Conservation (phyloP, 2,329 filamentous ascomycete genomes). For the Fusarium temperatum region DNA sequence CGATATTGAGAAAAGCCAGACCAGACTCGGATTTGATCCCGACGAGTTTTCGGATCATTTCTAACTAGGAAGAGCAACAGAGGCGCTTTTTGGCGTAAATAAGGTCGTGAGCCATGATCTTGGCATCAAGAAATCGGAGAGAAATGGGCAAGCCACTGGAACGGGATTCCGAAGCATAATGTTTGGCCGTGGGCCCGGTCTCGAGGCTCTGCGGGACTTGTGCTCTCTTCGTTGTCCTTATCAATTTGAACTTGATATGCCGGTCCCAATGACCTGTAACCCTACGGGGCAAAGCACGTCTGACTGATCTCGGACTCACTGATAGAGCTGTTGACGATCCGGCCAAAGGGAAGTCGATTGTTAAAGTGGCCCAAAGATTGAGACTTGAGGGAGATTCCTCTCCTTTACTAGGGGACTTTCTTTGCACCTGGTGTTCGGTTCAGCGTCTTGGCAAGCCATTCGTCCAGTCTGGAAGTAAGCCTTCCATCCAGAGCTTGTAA, state of each 20-base stretch:
- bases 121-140: not conserved
- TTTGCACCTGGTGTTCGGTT: no score
- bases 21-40: no score
- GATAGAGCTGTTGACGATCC: not conserved
- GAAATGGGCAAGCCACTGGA: not conserved
- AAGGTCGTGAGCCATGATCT: not conserved
- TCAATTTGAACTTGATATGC: not conserved
- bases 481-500: not conserved
- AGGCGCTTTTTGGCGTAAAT: not conserved
- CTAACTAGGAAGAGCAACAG: not conserved
- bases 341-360: not conserved
- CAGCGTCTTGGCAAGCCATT: not conserved
- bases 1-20: not conserved
- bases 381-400: not conserved
- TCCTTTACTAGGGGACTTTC: not conserved
- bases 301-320: not conserved
- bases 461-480: not conserved
- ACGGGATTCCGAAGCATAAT: not conserved
- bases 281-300: not conserved
- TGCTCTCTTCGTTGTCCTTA: not conserved
- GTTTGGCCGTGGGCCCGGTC: not conserved
- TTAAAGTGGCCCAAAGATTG: not conserved
- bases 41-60: not conserved
- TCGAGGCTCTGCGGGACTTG: not conserved
- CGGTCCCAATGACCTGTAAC: no score